Conservation (phyloP, 495 filamentous ascomycete genomes). For the Baudoinia panamericana region DNA sequence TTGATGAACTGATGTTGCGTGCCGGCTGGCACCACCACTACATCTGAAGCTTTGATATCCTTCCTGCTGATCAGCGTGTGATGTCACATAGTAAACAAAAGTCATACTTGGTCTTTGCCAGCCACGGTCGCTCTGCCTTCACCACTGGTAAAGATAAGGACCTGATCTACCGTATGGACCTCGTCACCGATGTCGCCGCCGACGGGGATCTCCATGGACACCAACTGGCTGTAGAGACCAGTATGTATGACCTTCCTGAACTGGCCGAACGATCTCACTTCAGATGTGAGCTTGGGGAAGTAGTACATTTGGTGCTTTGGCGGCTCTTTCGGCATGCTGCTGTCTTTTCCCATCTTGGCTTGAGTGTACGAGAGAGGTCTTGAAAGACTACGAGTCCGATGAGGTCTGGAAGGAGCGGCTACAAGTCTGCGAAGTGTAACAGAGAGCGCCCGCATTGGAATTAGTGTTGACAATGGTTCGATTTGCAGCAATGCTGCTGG, state of each 20-base stretch:
- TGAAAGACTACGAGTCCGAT: no score
- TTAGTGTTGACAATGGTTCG: no score
- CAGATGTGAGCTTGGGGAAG: constrained; percentile 41
- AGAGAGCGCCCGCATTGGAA: no score
- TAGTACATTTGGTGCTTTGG: constrained; percentile 40
- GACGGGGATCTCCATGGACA: constrained; percentile 50
- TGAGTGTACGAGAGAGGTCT: constrained; percentile 5
- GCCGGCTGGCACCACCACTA: constrained; percentile 51
- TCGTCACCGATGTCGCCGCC: constrained; percentile 55
- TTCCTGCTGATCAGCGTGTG: no score
- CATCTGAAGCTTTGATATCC: constrained; percentile 43
- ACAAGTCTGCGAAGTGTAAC: no score
- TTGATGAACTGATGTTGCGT: constrained; percentile 59
- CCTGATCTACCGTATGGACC: constrained; percentile 47
- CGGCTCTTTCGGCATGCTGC: constrained; percentile 19
- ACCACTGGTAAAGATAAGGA: constrained; percentile 50
- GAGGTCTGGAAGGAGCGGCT: no score
- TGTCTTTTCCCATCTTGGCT: constrained; percentile 22
- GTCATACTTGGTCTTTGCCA: constrained; percentile 39
- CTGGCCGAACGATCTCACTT: constrained; percentile 39
- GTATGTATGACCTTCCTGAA: constrained; percentile 52
- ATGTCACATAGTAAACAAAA: no score
- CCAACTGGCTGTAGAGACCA: constrained; percentile 49
- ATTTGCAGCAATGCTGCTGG: no score
- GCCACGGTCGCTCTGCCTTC: constrained; percentile 43